phyloP scores from a whole-genome alignment of 352 stramenopile genomes.

The Thalassiosira delicatula region DNA sequence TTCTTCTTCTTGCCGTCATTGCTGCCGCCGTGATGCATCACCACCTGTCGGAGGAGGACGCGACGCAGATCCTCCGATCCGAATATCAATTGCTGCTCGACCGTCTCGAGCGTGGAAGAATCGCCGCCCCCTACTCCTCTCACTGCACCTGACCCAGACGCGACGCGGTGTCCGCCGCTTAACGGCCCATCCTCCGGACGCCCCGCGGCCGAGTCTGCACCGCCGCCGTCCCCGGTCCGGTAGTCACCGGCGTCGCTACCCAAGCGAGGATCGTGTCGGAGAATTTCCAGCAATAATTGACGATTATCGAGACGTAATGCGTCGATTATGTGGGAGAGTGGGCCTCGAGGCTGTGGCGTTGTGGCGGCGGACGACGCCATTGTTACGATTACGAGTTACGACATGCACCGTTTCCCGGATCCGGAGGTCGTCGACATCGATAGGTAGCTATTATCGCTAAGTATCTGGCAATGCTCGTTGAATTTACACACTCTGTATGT shows the following conservation, averaged over 20 bases:
- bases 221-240: neutral
- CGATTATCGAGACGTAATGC: slow-evolving; percentile 40
- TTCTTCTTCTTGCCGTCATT: slow-evolving; percentile 16
- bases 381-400: too few species aligned
- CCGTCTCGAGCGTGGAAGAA: neutral
- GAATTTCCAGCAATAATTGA: slow-evolving; percentile 25
- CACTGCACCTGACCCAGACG: too few species aligned
- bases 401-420: too few species aligned
- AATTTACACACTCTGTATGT: too few species aligned
- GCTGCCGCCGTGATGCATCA: neutral
- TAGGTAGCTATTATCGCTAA: too few species aligned
- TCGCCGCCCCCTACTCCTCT: neutral
- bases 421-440: too few species aligned
- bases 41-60: slow-evolving; percentile 19
- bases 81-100: slow-evolving; percentile 30
- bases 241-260: neutral
- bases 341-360: neutral
- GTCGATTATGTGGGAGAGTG: slow-evolving; percentile 40
- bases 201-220: neutral
- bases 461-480: too few species aligned
- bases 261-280: slow-evolving; percentile 33
- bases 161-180: too few species aligned
- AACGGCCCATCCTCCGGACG: too few species aligned
- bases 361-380: neutral
- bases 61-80: slow-evolving; percentile 6